Percentiles rank a stretch among this genome's conserved stretches.
Evolutionary conservation across 495 filamentous ascomycete genomes (phyloP).

Genomic region (Penicillium odoratum): DNA sequence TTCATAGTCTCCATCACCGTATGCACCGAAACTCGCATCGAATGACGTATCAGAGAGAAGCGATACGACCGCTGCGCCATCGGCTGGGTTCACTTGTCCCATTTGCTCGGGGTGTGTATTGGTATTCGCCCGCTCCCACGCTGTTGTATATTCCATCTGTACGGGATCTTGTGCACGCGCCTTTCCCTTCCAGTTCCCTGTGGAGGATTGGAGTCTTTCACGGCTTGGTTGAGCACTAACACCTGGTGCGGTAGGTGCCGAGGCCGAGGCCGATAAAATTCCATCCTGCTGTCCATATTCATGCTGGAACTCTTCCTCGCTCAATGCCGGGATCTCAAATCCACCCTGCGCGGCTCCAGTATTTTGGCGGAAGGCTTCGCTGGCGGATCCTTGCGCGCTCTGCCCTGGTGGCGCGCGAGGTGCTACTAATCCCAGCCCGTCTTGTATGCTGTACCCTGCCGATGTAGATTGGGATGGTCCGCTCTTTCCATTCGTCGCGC

Average conservation of each 20-base stretch:
- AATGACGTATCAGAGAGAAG: conserved; percentile 56
- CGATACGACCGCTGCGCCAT: conserved; percentile 46
- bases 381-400: not conserved
- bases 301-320: conserved; percentile 35
- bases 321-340: conserved; percentile 27
- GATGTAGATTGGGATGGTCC: conserved; percentile 3
- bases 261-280: not conserved
- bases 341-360: conserved; percentile 11
- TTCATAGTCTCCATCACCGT: conserved; percentile 19
- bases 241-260: not conserved
- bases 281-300: conserved; percentile 5
- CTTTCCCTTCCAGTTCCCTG: conserved; percentile 35
- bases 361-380: not conserved
- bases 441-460: not conserved
- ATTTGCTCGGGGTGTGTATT: not conserved
- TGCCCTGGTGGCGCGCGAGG: not conserved
- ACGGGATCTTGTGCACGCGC: conserved; percentile 16
- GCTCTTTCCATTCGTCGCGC: conserved; percentile 26
- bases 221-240: not conserved
- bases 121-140: conserved; percentile 20
- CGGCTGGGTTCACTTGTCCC: conserved; percentile 8
- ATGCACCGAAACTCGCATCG: conserved; percentile 45
- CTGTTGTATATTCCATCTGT: conserved; percentile 19
- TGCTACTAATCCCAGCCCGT: not conserved
- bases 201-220: not conserved